Percentiles rank a stretch among this genome's conserved stretches.
Conservation (phyloP, 2,329 filamentous ascomycete genomes). For the Cladosporium halotolerans region DNA sequence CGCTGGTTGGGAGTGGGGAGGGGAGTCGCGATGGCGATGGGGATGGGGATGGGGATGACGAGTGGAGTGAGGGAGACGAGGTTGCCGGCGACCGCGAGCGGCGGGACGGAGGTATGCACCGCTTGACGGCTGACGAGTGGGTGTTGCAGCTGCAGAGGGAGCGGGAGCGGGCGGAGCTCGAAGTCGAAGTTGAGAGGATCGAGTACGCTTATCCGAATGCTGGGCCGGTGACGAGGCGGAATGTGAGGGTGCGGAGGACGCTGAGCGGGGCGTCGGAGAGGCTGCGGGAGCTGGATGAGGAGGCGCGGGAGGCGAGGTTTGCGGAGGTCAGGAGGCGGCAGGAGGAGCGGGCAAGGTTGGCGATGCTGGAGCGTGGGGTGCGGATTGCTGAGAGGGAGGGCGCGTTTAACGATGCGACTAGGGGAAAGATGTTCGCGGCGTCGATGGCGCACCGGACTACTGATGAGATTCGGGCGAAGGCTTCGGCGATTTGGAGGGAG, state of each 20-base stretch:
- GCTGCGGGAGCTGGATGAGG: background rate
- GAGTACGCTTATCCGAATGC: background rate
- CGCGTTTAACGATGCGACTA: background rate
- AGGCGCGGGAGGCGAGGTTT: background rate
- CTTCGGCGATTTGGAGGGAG: background rate
- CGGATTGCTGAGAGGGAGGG: constrained; percentile 2
- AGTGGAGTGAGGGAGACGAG: too few species aligned
- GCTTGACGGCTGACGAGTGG: too few species aligned
- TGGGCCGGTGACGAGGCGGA: background rate
- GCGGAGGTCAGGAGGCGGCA: background rate
- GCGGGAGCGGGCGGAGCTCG: too few species aligned
- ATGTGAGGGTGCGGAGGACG: background rate
- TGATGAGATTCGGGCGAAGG: background rate
- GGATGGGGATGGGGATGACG: background rate
- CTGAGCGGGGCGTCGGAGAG: background rate
- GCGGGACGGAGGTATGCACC: too few species aligned
- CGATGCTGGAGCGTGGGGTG: background rate
- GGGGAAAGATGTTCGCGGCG: background rate
- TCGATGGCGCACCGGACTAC: background rate
- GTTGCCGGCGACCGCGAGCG: too few species aligned
- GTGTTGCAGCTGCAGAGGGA: too few species aligned
- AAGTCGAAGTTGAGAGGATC: background rate
- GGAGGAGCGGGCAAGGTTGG: background rate
- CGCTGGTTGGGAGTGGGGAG: background rate
- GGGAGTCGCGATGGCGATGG: constrained; percentile 1